Evolutionary conservation across 1,284 basidiomycete genomes (phyloP).

Genomic region (Golubevia pallescens): DNA sequence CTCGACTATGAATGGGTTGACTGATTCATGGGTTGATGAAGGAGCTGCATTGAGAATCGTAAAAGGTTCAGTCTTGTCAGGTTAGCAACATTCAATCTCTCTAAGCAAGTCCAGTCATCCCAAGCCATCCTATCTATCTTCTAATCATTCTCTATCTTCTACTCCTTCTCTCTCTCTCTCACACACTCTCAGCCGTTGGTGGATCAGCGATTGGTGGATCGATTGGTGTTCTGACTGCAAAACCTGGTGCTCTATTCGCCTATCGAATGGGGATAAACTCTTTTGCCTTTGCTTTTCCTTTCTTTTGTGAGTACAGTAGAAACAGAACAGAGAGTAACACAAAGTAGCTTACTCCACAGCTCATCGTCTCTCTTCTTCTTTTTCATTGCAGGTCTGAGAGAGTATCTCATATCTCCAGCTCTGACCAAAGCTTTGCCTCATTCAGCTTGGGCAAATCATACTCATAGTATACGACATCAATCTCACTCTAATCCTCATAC

Average conservation of each 20-base stretch:
- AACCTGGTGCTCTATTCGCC: not conserved
- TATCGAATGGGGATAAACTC: not conserved
- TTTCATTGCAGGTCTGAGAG: not conserved
- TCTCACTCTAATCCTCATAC: too few species aligned
- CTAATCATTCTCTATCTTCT: not conserved
- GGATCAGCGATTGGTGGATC: not conserved
- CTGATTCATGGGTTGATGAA: slow-evolving; percentile 2
- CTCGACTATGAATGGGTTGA: too few species aligned
- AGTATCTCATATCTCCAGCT: not conserved
- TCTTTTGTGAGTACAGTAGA: slow-evolving; percentile 1
- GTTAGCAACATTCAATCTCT: not conserved
- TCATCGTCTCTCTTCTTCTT: not conserved
- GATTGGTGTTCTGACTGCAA: not conserved
- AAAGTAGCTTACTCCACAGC: too few species aligned
- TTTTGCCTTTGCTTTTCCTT: not conserved
- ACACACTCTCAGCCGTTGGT: not conserved
- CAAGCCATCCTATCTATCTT: too few species aligned
- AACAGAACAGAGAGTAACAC: too few species aligned
- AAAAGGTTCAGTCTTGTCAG: not conserved
- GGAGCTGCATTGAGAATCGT: not conserved
- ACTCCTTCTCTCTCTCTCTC: not conserved
- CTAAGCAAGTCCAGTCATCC: not conserved
- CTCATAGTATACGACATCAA: not conserved
- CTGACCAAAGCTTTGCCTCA: not conserved
- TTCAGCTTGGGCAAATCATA: not conserved